Conservation (phyloP, 176 grass and related monocot species). For the Oryza meridionalis region DNA sequence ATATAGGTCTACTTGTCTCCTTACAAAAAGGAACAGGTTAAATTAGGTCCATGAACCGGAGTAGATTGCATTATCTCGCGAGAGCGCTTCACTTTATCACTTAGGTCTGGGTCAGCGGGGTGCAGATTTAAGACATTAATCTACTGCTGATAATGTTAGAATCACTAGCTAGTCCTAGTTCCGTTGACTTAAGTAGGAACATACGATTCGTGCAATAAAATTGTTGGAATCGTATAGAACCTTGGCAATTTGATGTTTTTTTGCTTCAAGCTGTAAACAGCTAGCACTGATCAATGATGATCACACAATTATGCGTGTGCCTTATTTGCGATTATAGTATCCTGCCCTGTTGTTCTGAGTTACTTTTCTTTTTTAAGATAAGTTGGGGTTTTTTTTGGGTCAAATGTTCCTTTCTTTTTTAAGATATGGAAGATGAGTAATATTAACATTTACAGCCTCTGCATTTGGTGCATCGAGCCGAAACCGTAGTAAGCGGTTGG, state of each 20-base stretch:
- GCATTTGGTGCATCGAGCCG: background rate
- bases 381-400: background rate
- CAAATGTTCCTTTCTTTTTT: background rate
- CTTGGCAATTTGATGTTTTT: background rate
- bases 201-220: background rate
- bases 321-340: background rate
- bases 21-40: background rate
- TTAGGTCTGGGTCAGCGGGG: background rate
- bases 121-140: background rate
- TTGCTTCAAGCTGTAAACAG: slow-evolving; percentile 2
- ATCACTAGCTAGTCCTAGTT: background rate
- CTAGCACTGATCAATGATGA: background rate
- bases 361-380: background rate
- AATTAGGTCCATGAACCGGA: background rate
- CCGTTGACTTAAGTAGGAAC: background rate
- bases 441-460: background rate
- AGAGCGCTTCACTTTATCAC: background rate
- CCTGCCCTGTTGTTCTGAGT: background rate
- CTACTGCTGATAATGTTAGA: background rate
- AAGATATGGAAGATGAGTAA: background rate
- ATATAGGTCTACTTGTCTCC: slow-evolving; percentile 7
- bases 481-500: background rate
- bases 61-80: background rate
- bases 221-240: background rate
- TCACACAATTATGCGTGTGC: background rate